These are phyloP conservation scores for Leishmania braziliensis DNA, from an alignment of 208 protist genomes.

Conservation along the genomic window DNA sequence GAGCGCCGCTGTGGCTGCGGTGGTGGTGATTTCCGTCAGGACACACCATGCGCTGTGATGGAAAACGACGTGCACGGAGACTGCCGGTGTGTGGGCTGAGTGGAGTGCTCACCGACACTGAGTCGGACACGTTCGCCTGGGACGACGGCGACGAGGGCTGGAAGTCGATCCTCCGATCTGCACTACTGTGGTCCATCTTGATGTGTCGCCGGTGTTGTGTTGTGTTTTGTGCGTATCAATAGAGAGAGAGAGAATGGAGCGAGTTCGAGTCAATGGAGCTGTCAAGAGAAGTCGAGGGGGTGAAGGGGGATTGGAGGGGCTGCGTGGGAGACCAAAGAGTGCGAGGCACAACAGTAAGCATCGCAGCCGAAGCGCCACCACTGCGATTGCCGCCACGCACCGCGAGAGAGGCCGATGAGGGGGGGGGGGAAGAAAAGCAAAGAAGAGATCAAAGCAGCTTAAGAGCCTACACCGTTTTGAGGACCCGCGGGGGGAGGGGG, in stretches of 20 bases:
- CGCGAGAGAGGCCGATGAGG: neutral
- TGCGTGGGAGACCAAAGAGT: neutral
- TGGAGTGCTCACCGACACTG: neutral
- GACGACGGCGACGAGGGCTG: neutral
- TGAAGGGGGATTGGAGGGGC: neutral
- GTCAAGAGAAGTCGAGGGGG: neutral
- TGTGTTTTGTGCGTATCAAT: neutral
- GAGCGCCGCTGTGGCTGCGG: neutral
- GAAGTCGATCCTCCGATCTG: neutral
- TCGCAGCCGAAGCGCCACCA: neutral
- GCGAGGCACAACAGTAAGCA: too few species aligned
- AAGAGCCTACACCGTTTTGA: neutral
- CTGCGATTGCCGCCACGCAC: neutral
- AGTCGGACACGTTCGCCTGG: neutral
- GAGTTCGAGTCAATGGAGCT: neutral
- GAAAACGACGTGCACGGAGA: slow-evolving; percentile 37
- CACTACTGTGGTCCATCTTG: neutral
- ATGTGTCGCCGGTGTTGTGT: neutral
- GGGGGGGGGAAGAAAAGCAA: too few species aligned
- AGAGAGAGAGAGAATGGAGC: neutral
- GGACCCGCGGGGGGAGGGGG: neutral
- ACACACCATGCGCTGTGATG: slow-evolving; percentile 7
- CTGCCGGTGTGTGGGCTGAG: slow-evolving; percentile 18
- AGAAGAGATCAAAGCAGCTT: neutral
- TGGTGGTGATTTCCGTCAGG: neutral